A percentile compares a stretch with the other conserved stretches of the same genome.
Conservation (phyloP, 768 basidiomycete species). For the Butyriboletus loyo region DNA sequence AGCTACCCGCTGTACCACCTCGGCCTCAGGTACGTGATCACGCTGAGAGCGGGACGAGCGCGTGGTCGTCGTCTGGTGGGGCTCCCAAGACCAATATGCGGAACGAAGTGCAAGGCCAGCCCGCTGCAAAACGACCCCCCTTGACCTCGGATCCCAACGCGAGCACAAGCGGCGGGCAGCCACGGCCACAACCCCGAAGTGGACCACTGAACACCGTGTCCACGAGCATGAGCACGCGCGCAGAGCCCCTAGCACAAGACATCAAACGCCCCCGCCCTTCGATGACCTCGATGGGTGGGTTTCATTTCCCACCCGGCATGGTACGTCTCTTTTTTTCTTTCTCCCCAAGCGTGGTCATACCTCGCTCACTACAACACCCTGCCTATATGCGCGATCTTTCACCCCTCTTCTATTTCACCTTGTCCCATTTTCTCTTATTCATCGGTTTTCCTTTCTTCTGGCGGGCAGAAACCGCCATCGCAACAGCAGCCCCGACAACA, state of each 20-base stretch:
- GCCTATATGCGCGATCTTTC: constrained; percentile 2
- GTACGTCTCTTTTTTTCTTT: constrained; percentile 29
- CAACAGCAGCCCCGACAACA: constrained; percentile 6
- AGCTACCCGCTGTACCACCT: neutral
- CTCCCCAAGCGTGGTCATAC: neutral
- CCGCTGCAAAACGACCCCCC: neutral
- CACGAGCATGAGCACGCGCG: neutral
- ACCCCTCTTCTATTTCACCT: neutral
- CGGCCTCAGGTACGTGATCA: constrained; percentile 8
- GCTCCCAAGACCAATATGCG: neutral
- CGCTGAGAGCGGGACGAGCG: neutral
- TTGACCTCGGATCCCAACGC: neutral
- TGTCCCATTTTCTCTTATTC: neutral
- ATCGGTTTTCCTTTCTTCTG: neutral
- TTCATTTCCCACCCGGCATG: constrained; percentile 46
- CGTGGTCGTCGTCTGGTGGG: neutral
- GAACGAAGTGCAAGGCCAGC: neutral
- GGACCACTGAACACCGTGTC: neutral
- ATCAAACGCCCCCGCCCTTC: neutral
- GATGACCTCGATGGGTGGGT: constrained; percentile 43
- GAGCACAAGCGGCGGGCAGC: neutral
- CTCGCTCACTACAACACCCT: neutral
- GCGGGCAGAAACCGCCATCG: constrained; percentile 9
- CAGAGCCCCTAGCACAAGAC: neutral
- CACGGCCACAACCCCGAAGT: neutral